Evolutionary conservation across 306 rosid species (phyloP).

Genomic region (Sesbania bispinosa): DNA sequence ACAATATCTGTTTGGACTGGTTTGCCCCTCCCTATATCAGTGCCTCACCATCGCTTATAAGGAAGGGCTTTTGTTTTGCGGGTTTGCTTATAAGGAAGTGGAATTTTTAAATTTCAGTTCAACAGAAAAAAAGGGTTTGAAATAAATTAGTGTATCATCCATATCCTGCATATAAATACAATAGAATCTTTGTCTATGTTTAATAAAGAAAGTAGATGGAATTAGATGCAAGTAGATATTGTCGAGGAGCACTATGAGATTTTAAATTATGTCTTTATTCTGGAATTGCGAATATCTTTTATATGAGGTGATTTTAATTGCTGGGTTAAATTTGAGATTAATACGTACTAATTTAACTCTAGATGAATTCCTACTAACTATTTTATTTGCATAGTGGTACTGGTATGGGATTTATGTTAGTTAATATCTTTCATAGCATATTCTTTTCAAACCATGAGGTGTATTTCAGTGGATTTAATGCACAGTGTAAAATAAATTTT

Average conservation of each 20-base stretch:
- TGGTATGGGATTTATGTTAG: too few species aligned
- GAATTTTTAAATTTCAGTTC: background rate
- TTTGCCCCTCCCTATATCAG: background rate
- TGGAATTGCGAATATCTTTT: too few species aligned
- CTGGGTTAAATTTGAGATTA: too few species aligned
- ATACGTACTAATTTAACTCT: too few species aligned
- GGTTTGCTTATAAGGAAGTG: conserved; percentile 3
- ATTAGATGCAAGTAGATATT: background rate
- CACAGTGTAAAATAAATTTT: too few species aligned
- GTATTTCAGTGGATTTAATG: too few species aligned
- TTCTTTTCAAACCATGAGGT: too few species aligned
- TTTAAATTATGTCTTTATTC: too few species aligned
- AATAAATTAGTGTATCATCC: background rate
- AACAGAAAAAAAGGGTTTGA: background rate
- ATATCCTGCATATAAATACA: background rate
- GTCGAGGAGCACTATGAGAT: background rate
- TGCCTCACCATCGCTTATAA: conserved; percentile 5
- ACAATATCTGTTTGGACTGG: background rate
- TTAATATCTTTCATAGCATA: too few species aligned
- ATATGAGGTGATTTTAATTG: too few species aligned
- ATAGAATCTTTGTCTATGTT: background rate
- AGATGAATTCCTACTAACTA: too few species aligned
- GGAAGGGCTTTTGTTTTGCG: background rate
- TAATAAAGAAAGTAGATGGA: background rate
- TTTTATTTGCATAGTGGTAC: too few species aligned